Percentiles rank a stretch among this genome's conserved stretches.
phyloP scores from a whole-genome alignment of 331 rosid genomes.

The Pyracantha coccinea region DNA sequence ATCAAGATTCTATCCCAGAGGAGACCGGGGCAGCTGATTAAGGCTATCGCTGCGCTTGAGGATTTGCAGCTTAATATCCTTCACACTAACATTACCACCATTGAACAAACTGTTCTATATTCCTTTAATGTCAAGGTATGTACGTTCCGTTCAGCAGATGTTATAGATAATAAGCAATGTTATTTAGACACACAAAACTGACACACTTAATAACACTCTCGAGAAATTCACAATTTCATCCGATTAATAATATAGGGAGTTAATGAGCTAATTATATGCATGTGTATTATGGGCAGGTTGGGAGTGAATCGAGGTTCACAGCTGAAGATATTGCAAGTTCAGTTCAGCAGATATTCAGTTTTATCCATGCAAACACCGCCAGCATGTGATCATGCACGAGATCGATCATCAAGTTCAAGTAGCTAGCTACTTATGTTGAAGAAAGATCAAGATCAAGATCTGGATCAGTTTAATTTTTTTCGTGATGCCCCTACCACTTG shows the following conservation, averaged over 20 bases:
- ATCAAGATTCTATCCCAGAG: slow-evolving; percentile 81
- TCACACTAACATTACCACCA: slow-evolving; percentile 92
- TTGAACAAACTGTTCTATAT: slow-evolving; percentile 94
- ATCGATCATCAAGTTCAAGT: neutral
- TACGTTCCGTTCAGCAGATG: too few species aligned
- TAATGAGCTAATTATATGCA: neutral
- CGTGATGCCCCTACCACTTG: too few species aligned
- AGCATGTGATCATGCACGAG: slow-evolving; percentile 28
- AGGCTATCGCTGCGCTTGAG: slow-evolving; percentile 87
- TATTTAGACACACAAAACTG: too few species aligned
- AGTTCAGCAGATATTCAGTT: slow-evolving; percentile 84
- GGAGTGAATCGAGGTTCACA: slow-evolving; percentile 70
- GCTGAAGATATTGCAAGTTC: slow-evolving; percentile 94
- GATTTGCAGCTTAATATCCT: slow-evolving; percentile 84
- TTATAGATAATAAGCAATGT: too few species aligned
- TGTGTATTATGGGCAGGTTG: slow-evolving; percentile 38
- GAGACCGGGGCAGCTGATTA: slow-evolving; percentile 83
- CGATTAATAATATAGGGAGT: neutral
- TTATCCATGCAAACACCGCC: slow-evolving; percentile 72
- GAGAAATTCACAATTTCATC: neutral
- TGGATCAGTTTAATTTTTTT: too few species aligned
- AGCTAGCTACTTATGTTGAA: neutral
- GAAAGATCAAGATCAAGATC: too few species aligned
- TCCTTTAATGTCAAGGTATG: slow-evolving; percentile 87
- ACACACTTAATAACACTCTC: too few species aligned